phyloP scores from a whole-genome alignment of 2,329 filamentous ascomycete species.

The Cladosporium sp. region DNA sequence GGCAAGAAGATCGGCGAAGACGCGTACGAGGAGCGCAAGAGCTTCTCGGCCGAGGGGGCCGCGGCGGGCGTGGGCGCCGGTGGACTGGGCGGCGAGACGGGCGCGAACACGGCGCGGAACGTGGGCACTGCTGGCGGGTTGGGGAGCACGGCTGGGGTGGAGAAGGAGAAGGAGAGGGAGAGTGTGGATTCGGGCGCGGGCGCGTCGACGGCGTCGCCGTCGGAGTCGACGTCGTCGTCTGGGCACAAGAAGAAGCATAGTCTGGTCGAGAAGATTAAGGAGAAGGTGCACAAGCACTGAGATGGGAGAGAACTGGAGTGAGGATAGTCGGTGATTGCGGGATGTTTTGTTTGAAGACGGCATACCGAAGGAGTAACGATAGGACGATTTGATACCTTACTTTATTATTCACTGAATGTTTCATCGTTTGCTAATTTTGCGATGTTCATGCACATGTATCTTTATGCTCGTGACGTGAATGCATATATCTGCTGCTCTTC shows the following conservation, averaged over 20 bases:
- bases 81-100: neutral
- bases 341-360: neutral
- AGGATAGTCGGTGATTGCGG: neutral
- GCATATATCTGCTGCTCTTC: no score
- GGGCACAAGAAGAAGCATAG: conserved; percentile 8
- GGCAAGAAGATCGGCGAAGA: conserved; percentile 13
- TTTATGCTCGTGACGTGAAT: no score
- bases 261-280: conserved; percentile 8
- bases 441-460: no score
- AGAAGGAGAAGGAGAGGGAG: neutral
- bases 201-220: neutral
- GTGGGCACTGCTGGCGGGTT: neutral
- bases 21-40: conserved; percentile 9
- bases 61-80: neutral
- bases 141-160: neutral
- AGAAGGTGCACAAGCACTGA: conserved; percentile 9
- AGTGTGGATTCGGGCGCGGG: neutral
- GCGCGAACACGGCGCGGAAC: conserved; percentile 2
- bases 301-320: neutral
- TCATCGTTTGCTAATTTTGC: no score
- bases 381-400: no score
- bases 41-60: neutral
- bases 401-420: no score
- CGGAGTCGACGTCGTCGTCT: neutral
- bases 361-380: no score